A percentile compares a stretch with the other conserved stretches of the same genome.
Evolutionary conservation across 495 filamentous ascomycete genomes (phyloP).

Genomic region (Penicillium desertorum): DNA sequence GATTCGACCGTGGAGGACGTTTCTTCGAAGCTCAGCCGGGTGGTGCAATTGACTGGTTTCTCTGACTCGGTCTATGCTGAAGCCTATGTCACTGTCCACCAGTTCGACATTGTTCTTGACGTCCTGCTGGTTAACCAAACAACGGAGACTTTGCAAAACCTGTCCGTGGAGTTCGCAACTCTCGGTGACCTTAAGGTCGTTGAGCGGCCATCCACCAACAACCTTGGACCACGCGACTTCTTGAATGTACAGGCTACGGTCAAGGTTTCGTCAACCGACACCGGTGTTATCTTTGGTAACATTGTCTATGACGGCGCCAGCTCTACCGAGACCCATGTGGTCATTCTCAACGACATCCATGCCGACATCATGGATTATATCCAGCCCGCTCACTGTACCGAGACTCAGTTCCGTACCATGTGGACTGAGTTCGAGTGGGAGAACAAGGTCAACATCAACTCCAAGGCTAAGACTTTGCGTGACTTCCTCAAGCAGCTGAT

Average conservation of each 20-base stretch:
- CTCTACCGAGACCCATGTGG: constrained; percentile 93
- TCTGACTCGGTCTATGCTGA: constrained; percentile 98
- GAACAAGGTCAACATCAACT: constrained; percentile 99
- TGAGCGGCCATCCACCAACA: constrained; percentile 92
- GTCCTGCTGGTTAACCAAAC: constrained; percentile 98
- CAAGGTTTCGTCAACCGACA: constrained; percentile 98
- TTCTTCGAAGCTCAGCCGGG: constrained; percentile 88
- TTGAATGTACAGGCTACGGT: constrained; percentile 98
- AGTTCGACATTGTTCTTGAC: constrained; percentile 98
- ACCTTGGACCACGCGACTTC: constrained; percentile 93
- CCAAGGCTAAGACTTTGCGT: constrained; percentile 86
- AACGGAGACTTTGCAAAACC: constrained; percentile 91
- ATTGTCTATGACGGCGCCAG: constrained; percentile 96
- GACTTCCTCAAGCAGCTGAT: constrained; percentile 94
- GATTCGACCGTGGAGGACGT: constrained; percentile 82
- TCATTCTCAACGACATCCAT: constrained; percentile 98
- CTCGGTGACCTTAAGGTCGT: constrained; percentile 98
- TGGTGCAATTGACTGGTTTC: constrained; percentile 97
- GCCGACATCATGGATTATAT: constrained; percentile 99
- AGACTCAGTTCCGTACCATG: constrained; percentile 99
- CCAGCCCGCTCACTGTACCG: constrained; percentile 91
- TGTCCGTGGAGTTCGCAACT: constrained; percentile 97
- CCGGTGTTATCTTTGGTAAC: constrained; percentile 98
- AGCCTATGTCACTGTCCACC: constrained; percentile 97
- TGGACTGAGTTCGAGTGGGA: constrained; percentile 99